Evolutionary conservation across 192 early-diverging fungal species (phyloP), one percentile per base, ranked within the genome.

Genomic region (Rhizoclosmatium sp.): DNA sequence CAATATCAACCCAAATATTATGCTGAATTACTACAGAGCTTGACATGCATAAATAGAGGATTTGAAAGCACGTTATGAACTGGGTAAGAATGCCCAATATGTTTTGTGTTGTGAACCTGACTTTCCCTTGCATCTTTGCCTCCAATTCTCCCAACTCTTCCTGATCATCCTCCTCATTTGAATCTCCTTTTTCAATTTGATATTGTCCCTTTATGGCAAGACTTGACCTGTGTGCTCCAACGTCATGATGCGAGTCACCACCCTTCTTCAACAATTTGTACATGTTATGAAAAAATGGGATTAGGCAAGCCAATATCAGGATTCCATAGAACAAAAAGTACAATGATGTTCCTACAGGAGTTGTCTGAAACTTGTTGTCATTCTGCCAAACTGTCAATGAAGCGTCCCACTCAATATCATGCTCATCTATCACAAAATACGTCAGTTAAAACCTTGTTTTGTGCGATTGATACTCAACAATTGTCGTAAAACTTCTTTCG

Each of bases 61-160:
- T n/a, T 56, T 71, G 69, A 39, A 71, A 71, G 47, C 69, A 71
- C 3, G 51, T 71, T 12, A 41, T 47, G n/a, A 39, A 71, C 39
- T 71, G 69, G 9, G 69, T 71, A 10, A 71, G 42, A 56, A 71
- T 71, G 5, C 69, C 69, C 7, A 71, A 31, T 19, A 12, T 47
- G 39, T 71, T 71, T 39, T 71, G 69, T 5, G 47, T 4, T 39
- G 69, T 71, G 14, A 39, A 71, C 16, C n/a, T 48, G 5, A 71
- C 39, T 71, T 71, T 49, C 9, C 51, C 51, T 54, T 54, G 9
- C 16, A 12, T 54, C 51, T 16, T 54, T 54, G 51, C 51, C 16
- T 12, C 9, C 16, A 12, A 12, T 12, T 19, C n/a, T 14, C 2
- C 51, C 5, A 16, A 54, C 0, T 54, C 51, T 54, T 54, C 51